A percentile compares a stretch with the other conserved stretches of the same genome.
phyloP scores from a whole-genome alignment of 345 rosid genomes.

The Dipteronia dyeriana region DNA sequence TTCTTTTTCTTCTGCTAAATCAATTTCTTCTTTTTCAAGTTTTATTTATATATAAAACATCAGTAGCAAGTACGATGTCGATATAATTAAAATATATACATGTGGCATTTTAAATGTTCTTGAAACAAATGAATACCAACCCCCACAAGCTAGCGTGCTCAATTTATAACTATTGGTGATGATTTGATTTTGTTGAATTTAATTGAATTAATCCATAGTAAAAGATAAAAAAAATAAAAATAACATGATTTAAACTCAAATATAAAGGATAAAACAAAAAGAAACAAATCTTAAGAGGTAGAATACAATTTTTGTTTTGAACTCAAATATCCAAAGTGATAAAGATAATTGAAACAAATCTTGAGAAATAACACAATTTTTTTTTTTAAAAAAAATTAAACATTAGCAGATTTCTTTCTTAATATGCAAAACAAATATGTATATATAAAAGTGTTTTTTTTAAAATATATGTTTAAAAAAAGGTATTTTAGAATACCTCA shows the following conservation, averaged over 20 bases:
- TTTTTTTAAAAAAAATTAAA: no score
- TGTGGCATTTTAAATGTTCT: slow-evolving; percentile 8
- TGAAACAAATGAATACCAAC: background rate
- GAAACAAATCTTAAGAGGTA: background rate
- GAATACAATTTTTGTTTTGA: background rate
- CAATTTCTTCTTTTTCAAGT: no score
- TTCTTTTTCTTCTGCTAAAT: no score
- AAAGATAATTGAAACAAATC: background rate
- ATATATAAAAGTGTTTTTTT: no score
- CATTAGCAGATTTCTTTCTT: background rate
- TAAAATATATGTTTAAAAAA: background rate
- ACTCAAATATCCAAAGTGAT: background rate
- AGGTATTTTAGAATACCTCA: background rate
- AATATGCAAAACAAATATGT: background rate
- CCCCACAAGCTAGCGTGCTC: background rate
- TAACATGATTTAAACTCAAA: background rate
- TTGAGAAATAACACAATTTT: background rate
- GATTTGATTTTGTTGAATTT: background rate
- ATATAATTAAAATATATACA: slow-evolving; percentile 17
- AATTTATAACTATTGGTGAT: background rate
- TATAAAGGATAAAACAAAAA: background rate
- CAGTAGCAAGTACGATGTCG: slow-evolving; percentile 13
- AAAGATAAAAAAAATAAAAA: background rate
- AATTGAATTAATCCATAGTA: background rate
- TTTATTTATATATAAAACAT: background rate